Conservation (phyloP, 208 protist genomes). For the Leishmania mexicana region DNA sequence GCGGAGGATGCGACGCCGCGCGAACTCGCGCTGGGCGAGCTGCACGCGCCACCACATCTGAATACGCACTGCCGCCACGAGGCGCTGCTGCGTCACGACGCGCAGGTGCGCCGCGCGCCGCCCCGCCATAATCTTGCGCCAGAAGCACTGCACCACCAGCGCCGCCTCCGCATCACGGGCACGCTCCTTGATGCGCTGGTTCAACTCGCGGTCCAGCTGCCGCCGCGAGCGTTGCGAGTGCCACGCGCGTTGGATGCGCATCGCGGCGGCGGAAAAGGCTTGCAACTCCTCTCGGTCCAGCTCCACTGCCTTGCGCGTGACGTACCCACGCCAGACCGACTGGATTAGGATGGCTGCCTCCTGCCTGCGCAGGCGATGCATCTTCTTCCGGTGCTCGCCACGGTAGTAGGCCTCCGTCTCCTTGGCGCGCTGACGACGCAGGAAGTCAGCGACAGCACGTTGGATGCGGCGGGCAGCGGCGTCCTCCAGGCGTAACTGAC, state of each 20-base stretch:
- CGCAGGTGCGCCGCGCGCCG: conserved; percentile 51
- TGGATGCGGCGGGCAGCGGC: conserved; percentile 64
- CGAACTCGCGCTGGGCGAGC: conserved; percentile 43
- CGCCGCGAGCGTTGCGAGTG: conserved; percentile 31
- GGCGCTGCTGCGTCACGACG: conserved; percentile 27
- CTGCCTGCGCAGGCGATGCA: conserved; percentile 46
- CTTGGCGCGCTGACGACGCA: conserved; percentile 36
- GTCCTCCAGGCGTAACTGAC: conserved; percentile 31
- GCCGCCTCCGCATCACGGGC: conserved; percentile 40
- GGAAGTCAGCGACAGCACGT: conserved; percentile 39
- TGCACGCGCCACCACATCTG: conserved; percentile 80
- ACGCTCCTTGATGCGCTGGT: conserved; percentile 33
- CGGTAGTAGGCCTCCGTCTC: conserved; percentile 74
- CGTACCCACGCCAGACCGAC: conserved; percentile 80
- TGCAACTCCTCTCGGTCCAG: conserved; percentile 30
- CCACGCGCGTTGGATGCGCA: conserved; percentile 73
- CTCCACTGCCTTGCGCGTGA: conserved; percentile 53
- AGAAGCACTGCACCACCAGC: conserved; percentile 83
- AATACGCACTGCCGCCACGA: conserved; percentile 34
- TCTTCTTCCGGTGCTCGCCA: conserved; percentile 54
- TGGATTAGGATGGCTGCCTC: conserved; percentile 81
- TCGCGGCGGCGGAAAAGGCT: conserved; percentile 29
- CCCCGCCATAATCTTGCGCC: conserved; percentile 75
- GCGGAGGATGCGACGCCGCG: conserved; percentile 25
- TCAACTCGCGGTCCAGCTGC: conserved; percentile 43